Conservation (phyloP, 345 rosid genomes). For the Pugionium cornutum region DNA sequence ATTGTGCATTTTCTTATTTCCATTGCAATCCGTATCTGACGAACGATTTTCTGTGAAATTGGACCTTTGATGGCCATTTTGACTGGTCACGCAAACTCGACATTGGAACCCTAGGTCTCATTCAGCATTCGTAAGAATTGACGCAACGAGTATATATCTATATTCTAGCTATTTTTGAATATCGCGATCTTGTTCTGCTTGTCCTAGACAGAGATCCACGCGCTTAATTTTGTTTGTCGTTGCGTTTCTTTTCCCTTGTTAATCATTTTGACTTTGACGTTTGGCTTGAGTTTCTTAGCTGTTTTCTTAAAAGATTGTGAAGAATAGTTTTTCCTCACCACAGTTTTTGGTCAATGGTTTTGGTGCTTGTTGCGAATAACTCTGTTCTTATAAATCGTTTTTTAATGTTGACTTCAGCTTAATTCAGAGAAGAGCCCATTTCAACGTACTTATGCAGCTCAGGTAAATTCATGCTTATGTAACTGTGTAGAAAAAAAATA, state of each 20-base stretch:
- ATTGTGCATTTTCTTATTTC: not conserved
- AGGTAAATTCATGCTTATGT: constrained; percentile 49
- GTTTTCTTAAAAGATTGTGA: constrained; percentile 5
- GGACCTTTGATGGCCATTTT: constrained; percentile 17
- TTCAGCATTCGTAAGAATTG: not conserved
- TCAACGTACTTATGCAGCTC: constrained; percentile 93
- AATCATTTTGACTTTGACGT: constrained; percentile 6
- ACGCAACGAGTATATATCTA: constrained; percentile 1
- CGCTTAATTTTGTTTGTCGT: not conserved
- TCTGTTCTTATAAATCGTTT: constrained; percentile 1
- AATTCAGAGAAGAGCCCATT: constrained; percentile 91
- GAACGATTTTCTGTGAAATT: constrained; percentile 8
- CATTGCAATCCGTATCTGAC: constrained; percentile 5
- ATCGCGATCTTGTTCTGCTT: constrained; percentile 10
- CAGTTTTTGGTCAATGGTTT: constrained; percentile 6
- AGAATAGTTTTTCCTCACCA: not conserved
- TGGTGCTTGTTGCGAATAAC: not conserved
- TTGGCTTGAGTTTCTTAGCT: not conserved
- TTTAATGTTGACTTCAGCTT: constrained; percentile 58
- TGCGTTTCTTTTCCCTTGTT: not conserved
- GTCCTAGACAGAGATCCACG: not conserved
- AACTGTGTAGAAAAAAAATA: not conserved
- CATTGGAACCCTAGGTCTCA: not conserved
- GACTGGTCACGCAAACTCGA: not conserved
- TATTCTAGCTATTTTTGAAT: constrained; percentile 6